Conservation (phyloP, 805 yeast species). For the Nakazawaea holstii region DNA sequence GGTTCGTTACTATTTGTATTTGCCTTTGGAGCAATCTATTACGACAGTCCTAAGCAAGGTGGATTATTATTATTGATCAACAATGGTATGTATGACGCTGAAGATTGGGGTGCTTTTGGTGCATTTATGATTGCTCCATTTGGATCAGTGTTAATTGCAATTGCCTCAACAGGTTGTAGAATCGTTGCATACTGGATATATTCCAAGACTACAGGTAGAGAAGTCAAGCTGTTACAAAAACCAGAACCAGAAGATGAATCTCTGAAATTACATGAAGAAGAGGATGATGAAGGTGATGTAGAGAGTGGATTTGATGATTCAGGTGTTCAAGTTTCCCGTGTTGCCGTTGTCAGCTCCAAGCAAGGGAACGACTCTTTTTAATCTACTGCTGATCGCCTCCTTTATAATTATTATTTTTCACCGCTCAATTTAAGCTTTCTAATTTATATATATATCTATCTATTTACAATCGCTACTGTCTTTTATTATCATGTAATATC, state of each 20-base stretch:
- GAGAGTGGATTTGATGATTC: background rate
- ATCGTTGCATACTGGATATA: constrained; percentile 26
- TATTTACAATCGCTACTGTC: no score
- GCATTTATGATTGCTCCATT: constrained; percentile 90
- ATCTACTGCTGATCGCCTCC: no score
- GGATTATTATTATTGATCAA: constrained; percentile 67
- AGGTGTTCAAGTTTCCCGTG: background rate
- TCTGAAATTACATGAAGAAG: background rate
- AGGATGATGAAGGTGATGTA: background rate
- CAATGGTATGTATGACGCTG: constrained; percentile 71
- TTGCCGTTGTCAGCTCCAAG: background rate
- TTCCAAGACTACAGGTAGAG: constrained; percentile 29
- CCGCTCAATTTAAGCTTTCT: no score
- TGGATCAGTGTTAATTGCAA: constrained; percentile 63
- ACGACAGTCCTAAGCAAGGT: constrained; percentile 66
- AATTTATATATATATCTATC: no score
- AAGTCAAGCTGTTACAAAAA: constrained; percentile 41
- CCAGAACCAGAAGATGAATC: constrained; percentile 13
- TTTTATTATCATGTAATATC: no score
- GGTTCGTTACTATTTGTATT: constrained; percentile 80
- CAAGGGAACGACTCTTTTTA: background rate
- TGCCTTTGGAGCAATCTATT: constrained; percentile 79
- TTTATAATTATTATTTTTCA: no score
- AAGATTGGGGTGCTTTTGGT: constrained; percentile 93
- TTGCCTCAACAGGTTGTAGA: constrained; percentile 46